These are phyloP conservation scores for Pseudocercospora cruenta DNA, from an alignment of 2,329 filamentous ascomycete genomes.

Conservation along the genomic window DNA sequence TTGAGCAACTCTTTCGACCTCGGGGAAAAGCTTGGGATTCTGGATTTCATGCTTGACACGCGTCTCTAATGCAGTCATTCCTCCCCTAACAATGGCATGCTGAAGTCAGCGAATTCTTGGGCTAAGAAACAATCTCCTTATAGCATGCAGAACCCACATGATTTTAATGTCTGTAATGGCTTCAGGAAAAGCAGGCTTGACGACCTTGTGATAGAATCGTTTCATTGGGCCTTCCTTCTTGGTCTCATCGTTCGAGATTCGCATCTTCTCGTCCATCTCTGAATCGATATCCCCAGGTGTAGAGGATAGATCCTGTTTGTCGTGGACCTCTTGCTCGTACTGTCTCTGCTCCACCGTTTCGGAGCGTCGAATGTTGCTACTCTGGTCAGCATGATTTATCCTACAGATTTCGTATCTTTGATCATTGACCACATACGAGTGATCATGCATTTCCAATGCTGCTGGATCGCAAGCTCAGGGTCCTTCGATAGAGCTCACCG, in stretches of 20 bases:
- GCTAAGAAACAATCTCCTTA: not conserved
- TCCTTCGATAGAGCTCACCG: not conserved
- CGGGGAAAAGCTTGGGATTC: constrained; percentile 35
- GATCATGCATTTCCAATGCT: not conserved
- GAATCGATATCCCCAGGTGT: constrained; percentile 17
- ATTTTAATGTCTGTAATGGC: constrained; percentile 36
- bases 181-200: constrained; percentile 34
- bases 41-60: constrained; percentile 35
- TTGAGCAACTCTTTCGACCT: constrained; percentile 33
- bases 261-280: constrained; percentile 22
- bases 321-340: constrained; percentile 24
- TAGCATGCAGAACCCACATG: constrained; percentile 11
- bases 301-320: constrained; percentile 16
- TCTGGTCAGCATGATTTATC: not conserved
- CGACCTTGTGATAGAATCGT: constrained; percentile 29
- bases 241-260: not conserved
- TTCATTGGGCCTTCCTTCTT: constrained; percentile 24
- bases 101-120: not conserved
- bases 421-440: not conserved
- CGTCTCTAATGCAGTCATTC: constrained; percentile 31
- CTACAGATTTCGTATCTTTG: not conserved
- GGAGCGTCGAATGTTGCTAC: constrained; percentile 11
- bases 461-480: not conserved
- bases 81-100: constrained; percentile 4
- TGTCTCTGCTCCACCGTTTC: constrained; percentile 22